These are phyloP conservation scores for Miscanthus lutarioriparius DNA, from an alignment of 176 grass and related monocot species.

Conservation along the genomic window DNA sequence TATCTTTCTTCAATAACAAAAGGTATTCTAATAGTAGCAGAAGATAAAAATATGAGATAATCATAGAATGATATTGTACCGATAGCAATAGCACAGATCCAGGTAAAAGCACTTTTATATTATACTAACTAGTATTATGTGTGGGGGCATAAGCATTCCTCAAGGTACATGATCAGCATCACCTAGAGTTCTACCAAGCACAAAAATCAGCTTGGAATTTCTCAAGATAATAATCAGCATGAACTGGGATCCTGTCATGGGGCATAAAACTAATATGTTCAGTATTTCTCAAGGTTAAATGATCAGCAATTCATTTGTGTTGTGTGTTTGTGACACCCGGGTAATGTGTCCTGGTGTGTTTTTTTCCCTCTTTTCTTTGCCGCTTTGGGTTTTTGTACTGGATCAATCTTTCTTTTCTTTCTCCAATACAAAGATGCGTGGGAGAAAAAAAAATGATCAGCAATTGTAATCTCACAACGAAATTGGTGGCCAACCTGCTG, in stretches of 20 bases:
- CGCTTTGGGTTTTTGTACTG: neutral
- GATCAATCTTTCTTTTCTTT: neutral
- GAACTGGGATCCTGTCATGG: neutral
- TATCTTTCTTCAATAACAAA: neutral
- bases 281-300: conserved; percentile 18
- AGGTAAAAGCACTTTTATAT: conserved; percentile 17
- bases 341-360: neutral
- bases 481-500: conserved; percentile 66
- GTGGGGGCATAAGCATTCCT: neutral
- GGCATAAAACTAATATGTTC: conserved; percentile 12
- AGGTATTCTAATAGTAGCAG: neutral
- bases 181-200: neutral
- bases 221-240: neutral
- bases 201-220: neutral
- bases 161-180: neutral
- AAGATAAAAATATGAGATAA: neutral
- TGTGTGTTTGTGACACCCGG: neutral
- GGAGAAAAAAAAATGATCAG: neutral
- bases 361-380: neutral
- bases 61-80: neutral
- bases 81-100: neutral
- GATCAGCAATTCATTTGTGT: neutral
- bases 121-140: neutral
- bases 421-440: neutral
- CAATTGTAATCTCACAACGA: conserved; percentile 18